Conservation (phyloP, 2,329 filamentous ascomycete genomes). For the Paraphoma chrysanthemicola region DNA sequence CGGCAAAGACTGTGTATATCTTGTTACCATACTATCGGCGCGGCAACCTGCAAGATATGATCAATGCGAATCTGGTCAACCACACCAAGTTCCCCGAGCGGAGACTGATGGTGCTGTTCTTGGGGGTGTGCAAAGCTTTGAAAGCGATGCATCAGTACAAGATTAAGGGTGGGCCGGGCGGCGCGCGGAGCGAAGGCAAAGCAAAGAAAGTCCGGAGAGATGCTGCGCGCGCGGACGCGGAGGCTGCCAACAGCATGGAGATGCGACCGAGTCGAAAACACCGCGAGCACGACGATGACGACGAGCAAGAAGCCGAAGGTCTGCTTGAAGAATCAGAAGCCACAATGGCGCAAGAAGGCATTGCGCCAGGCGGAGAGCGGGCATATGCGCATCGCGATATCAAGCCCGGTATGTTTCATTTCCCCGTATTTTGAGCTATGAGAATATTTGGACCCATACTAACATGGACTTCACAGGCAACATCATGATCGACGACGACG, state of each 20-base stretch:
- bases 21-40: constrained; percentile 93
- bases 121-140: constrained; percentile 88
- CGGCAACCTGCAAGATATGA: constrained; percentile 96
- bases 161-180: constrained; percentile 64
- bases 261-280: constrained; percentile 50
- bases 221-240: constrained; percentile 61
- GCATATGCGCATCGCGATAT: constrained; percentile 96
- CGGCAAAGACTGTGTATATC: constrained; percentile 94
- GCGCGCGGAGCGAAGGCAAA: constrained; percentile 58
- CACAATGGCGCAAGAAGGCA: constrained; percentile 69
- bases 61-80: constrained; percentile 98
- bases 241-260: constrained; percentile 53
- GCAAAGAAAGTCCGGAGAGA: constrained; percentile 63
- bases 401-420: constrained; percentile 77
- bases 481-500: constrained; percentile 97
- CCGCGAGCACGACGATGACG: constrained; percentile 64
- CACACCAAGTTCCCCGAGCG: constrained; percentile 88
- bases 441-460: constrained; percentile 1
- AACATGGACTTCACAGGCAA: constrained; percentile 65
- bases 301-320: constrained; percentile 79
- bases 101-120: constrained; percentile 85
- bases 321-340: constrained; percentile 84
- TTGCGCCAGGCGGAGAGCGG: constrained; percentile 71
- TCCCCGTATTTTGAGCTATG: not conserved
- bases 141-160: constrained; percentile 91